phyloP scores from a whole-genome alignment of 805 yeast species.

The Candida golubevii region DNA sequence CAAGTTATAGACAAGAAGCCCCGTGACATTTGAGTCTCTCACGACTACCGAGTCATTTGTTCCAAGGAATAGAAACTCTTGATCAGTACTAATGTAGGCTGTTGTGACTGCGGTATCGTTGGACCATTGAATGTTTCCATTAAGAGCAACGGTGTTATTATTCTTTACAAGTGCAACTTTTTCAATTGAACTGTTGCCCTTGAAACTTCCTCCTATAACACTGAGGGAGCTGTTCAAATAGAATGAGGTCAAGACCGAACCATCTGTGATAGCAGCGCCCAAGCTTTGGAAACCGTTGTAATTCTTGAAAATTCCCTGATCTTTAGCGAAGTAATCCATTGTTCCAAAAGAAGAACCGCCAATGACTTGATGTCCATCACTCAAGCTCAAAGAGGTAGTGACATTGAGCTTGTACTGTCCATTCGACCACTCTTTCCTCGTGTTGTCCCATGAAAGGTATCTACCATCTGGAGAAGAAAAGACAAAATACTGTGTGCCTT shows the following conservation, averaged over 20 bases:
- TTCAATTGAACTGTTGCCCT: conserved; percentile 19
- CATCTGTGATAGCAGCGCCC: conserved; percentile 21
- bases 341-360: conserved; percentile 32
- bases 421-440: conserved; percentile 32
- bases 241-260: conserved; percentile 29
- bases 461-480: conserved; percentile 26
- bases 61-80: conserved; percentile 42
- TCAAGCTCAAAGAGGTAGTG: conserved; percentile 22
- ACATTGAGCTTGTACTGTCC: conserved; percentile 25
- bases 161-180: conserved; percentile 31
- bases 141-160: conserved; percentile 16
- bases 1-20: conserved; percentile 53
- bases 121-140: conserved; percentile 25
- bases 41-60: conserved; percentile 34
- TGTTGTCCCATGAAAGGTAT: conserved; percentile 39
- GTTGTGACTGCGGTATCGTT: conserved; percentile 23
- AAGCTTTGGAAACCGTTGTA: conserved; percentile 20
- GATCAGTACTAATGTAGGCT: conserved; percentile 33
- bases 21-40: conserved; percentile 26
- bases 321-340: conserved; percentile 27
- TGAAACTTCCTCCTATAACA: conserved; percentile 59
- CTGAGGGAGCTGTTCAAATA: conserved; percentile 48
- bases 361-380: conserved; percentile 27
- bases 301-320: conserved; percentile 25
- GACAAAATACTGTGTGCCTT: conserved; percentile 38